Base-by-base conservation (phyloP, 176 grass and related monocot genomes). In the Carex littledalei region DNA sequence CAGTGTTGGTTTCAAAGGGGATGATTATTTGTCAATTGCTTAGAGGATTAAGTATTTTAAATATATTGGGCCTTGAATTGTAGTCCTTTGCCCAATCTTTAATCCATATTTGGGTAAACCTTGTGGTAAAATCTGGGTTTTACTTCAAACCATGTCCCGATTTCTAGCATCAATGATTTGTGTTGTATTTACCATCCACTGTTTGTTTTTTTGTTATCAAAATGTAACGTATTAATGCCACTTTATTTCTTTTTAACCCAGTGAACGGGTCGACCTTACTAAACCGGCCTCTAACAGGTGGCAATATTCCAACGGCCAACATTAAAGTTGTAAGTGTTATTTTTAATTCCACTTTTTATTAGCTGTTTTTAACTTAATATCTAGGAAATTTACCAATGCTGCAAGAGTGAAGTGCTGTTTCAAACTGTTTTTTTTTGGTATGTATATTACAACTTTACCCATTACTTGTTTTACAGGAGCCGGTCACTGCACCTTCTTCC, bases 261-360 rank as follows among this genome's bases (percentile, higher is more conserved):
- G 81, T 67, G 61, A 49, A 29, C 24, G 60, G 39, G 41, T 31
- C 80, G 13, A 32, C 81, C 41, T 66, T 83, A 50, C 61, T 83
- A 62, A 83, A 64, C 41, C 63, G 81, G 61, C 63, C 81, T 81
- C 52, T 56, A 14, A 78, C 74, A 56, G 74, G 74, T 17, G 79
- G 79, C 17, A 81, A 64, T 55, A 67, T 83, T 34, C 60, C 81
- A 1, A 50, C 60, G 67, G n/a, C 81, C 18, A 83, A 52, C 11
- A 54, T 83, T 66, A 83, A 83, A 83, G 60, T 83, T 35, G 81
- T 83, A 83, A 83, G 81, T 53, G 52, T 22, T 20, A 41, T 20
- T 22, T 47, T 72, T 45, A 17, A 8, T 72, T 43, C 34, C 4
- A 43, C n/a, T n/a, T 72, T 78, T 78, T 3, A 26, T 54, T 57